Evolutionary conservation across 1,139 yeast species (phyloP), one percentile per base, ranked within the genome.

Genomic region (Hyphopichia fennica): DNA sequence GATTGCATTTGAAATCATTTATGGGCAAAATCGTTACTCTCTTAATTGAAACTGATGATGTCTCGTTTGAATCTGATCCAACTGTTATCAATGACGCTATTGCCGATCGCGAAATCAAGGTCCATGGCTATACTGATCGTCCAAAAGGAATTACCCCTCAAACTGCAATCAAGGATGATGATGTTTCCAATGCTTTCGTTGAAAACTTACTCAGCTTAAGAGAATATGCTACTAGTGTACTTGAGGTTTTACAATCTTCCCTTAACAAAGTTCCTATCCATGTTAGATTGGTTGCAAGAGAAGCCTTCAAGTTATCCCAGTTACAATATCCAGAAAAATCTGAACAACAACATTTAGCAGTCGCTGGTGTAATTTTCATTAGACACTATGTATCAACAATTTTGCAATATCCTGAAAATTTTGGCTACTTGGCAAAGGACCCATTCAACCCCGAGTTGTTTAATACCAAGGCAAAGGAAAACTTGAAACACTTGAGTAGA

Each of bases 61-160:
- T 79, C 10, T 81, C 81, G 45, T 79, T 89, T 53, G 97, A 91
- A 56, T 82, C 93, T 45, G 88, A 91, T 57, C 98, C 99, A 2
- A 62, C 79, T 7, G 65, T 69, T n/a, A 81, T 86, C 30, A 82
- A 84, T 57, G 64, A 69, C 22, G 58, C 60, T 2, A 49, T 81
- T 17, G 65, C 77, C 14, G 72, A 72, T 20, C 69, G 63, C 38
- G 87, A 81, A 42, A 72, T 77, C 49, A 65, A 69, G 42, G 54
- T 79, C 48, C 62, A 70, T 48, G 73, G 78, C 54, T 48, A 56
- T 22, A 71, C 75, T 35, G 45, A 64, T 52, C 46, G 61, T 34
- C 52, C 52, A n/a, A 48, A 45, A 10, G 54, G 51, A 13, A 51
- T 81, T 2, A 58, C 81, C 3, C 82, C 85, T 0, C 85, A 84